Base-by-base conservation (phyloP, 768 basidiomycete species). In the Russula lepida region DNA sequence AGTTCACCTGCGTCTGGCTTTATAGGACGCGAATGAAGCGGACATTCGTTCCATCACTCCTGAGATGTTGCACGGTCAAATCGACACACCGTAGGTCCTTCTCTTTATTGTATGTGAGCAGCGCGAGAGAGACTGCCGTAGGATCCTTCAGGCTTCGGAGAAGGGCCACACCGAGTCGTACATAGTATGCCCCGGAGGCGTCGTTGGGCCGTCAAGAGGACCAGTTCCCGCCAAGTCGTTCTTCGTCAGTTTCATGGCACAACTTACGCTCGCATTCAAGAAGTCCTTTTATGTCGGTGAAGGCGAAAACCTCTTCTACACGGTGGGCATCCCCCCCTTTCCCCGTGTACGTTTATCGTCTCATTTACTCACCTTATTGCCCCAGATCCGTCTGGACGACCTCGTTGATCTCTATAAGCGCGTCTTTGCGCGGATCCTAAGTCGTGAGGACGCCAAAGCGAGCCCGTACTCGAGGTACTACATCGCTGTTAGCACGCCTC, bases 401-500 rank as follows among this genome's bases (percentile, higher is more conserved):
- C 21, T 50, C 17, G 58, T 59, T 1, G 49, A 49, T n/a, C 47
- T 63, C 32, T 63, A 53, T 19, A 37, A 35, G 21, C 58, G 41
- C 15, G 30, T 59, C 46, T 50, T 63, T n/a, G 58, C 43, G 19
- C 53, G 21, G 21, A 52, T 59, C 17, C 15, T 59, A 3, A 41
- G 52, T 9, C 32, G 44, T 0, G 58, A 0, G 12, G 58, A 47
- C 15, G 47, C 50, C 33, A 27, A 60, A 19, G 54, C 56, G 33
- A 59, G 62, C 51, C 58, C 58, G 39, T 59, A 59, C 52, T 44
- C 58, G 35, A 46, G 58, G 51, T 63, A 63, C 47, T 63, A 54
- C 52, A 30, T 63, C 7, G 52, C 37, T 17, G 19, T 51, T 15
- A 60, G 52, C 30, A 41, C 51, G 6, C 44, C 58, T 2, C 0